phyloP scores from a whole-genome alignment of 2,329 filamentous ascomycete genomes.

The Rosellinia necatrix region DNA sequence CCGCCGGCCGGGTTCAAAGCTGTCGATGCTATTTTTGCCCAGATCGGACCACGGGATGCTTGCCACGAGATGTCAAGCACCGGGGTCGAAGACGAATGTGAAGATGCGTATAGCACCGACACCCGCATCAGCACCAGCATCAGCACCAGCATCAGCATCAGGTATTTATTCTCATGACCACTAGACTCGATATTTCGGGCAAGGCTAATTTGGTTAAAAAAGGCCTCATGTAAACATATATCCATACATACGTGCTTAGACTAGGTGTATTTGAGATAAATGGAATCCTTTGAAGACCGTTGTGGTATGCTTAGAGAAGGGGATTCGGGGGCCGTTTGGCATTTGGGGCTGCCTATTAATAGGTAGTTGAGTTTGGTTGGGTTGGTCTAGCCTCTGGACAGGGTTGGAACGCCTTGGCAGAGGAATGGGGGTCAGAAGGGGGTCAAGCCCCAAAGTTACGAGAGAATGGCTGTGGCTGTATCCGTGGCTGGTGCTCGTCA shows the following conservation, averaged over 20 bases:
- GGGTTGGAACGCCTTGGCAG: background rate
- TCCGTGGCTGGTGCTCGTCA: conserved; percentile 1
- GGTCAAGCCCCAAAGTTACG: conserved; percentile 6
- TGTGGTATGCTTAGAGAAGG: conserved; percentile 1
- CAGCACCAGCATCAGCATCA: no score
- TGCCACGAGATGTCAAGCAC: background rate
- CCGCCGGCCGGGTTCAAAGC: background rate
- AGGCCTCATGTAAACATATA: background rate
- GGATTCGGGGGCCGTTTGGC: conserved; percentile 28
- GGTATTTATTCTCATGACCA: conserved; percentile 6
- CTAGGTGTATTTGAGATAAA: conserved; percentile 23
- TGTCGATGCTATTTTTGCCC: conserved; percentile 1
- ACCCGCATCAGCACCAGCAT: no score
- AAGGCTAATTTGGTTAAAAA: conserved; percentile 22
- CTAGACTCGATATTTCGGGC: conserved; percentile 22
- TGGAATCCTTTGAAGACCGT: conserved; percentile 14
- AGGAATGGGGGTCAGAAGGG: background rate
- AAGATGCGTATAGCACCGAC: background rate
- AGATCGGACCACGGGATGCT: conserved; percentile 1
- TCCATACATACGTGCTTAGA: conserved; percentile 1
- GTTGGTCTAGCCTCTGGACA: conserved; percentile 2
- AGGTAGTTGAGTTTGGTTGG: conserved; percentile 10
- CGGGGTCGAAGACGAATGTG: background rate
- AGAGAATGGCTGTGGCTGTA: conserved; percentile 21
- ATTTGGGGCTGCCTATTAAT: conserved; percentile 25